Evolutionary conservation across 2,329 filamentous ascomycete genomes (phyloP), one percentile per base, ranked within the genome.

Genomic region (Tolypocladium sp.): DNA sequence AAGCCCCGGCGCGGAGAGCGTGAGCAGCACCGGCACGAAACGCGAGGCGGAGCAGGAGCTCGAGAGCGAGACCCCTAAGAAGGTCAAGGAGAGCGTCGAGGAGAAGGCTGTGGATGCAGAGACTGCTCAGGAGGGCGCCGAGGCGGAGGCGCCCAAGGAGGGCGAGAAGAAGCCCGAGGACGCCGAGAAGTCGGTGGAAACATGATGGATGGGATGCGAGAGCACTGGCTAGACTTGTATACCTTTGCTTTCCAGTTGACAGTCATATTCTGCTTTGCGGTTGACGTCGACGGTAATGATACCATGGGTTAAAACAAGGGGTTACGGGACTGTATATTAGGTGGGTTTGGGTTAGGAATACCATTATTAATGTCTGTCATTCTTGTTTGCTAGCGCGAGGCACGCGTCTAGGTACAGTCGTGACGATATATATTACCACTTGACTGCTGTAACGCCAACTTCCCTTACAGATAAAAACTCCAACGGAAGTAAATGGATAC

Each of bases 41-140:
- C 76, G 82, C 41, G 82, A 83, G 60, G 83, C 82, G 0, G 79
- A 81, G 2, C 78, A 80, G 27, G 74, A 78, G 2, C 70, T 78
- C 0, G 74, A 76, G 30, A 70, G 71, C 12, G 71, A 71, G 49
- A 61, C 68, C 38, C 68, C 67, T 41, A 85, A 85, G 74, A 82
- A 80, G 65, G 57, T 78, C 0, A 84, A 79, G 70, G 78, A 79
- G 57, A 76, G 75, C 10, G 52, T 38, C 15, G 55, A 37, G 0
- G 51, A 30, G 3, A 35, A 56, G 17, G 40, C 12, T 5, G 46
- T 2, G n/a, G 42, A 57, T 20, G 37, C 22, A 2, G 3, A 37
- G 55, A 9, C 41, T 7, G 33, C 17, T 9, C 33, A 27, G 15
- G 33, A 22, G 30, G 53, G 22, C 25, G 35, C 27, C 25, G 42